Base-by-base conservation (phyloP, 257 asterid genomes). In the Echium plantagineum region DNA sequence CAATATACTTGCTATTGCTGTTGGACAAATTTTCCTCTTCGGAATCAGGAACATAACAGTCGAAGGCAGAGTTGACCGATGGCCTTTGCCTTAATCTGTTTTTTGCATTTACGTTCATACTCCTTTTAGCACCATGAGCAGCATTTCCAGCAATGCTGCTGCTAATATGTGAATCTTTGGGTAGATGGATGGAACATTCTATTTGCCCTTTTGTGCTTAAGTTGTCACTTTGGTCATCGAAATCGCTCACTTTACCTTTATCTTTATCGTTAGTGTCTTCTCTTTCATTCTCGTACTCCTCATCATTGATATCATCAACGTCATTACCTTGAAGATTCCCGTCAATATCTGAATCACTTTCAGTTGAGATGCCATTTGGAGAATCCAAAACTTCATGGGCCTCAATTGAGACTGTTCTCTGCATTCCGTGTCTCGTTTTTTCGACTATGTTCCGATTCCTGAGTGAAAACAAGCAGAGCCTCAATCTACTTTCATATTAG, bases 61-160 rank as follows among this genome's bases (percentile, higher is more conserved):
- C 82, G 4, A 61, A 54, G 69, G 83, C 90, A 61, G 85, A 74
- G 66, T 82, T 86, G 15, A 73, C 26, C 0, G 80, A 66, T 24
- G 84, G 83, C 63, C 85, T 75, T 75, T 86, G 89, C 80, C 89
- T 71, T 61, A 68, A 63, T 70, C 84, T 78, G 71, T 75, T 75
- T 71, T 86, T 83, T 2, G 81, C 67, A 58, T 80, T 81, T 65
- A 78, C 32, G 38, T 65, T 72, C 72, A 61, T 32, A 52, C 69
- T 74, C 66, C 77, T 90, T 72, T 83, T 70, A 35, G 69, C 46
- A n/a, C 71, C 63, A 35, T 69, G 72, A 7, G 74, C 75, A 35
- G 80, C 77, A 67, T 71, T 56, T 74, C 81, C 81, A 54, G 87
- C 80, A 38, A 70, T 62, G 70, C 83, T 76, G 68, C 22, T 68